Evolutionary conservation across 2,329 filamentous ascomycete genomes (phyloP), one percentile per base, ranked within the genome.

Genomic region (Huntiella savannae): DNA sequence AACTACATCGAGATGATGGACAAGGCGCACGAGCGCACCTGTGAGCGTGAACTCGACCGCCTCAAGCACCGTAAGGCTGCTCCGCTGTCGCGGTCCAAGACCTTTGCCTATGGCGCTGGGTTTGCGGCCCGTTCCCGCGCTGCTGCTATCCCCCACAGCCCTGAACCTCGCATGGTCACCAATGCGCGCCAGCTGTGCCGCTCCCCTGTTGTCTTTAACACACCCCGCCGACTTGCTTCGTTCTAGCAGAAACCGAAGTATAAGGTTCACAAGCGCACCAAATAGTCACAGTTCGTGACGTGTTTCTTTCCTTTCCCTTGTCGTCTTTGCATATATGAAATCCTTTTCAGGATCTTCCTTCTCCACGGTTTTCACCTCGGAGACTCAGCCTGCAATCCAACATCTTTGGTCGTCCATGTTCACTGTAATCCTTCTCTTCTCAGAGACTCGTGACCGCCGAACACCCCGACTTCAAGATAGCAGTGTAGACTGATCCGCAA

Each of bases 1-100:
- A 86, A 88, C 58, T 98, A 98, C 58, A 84, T 98, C 49, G 86
- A 91, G 62, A 98, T 98, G 91, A 82, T 79, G 53, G 84, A 82
- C 53, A 82, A 88, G 59, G 84, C 88, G 59, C 87, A 98, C 62
- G 82, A 85, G 55, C 79, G 78, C 56, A 91, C 87, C 38, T 96
- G 91, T 60, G 91, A 98, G 66, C 82, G 85, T 55, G 88, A 93
- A 56, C 79, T 98, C 69, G 85, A 86, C 56, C 87, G 86, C 59
- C 76, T 98, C 55, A 88, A 92, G 62, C 81, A 91, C 6, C 77
- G 87, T 55, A 81, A 82, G 54, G 91, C 88, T 57, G 48, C 51
- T 16, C 33, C 43, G 8, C 70, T 98, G 48, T 75, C 76, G 59
- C 77, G 91, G 52, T 86, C 91, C 32, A 82, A 91, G 62, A 98